These are phyloP conservation scores for Mycena olivaceomarginata DNA, from an alignment of 768 basidiomycete genomes.

Conservation along the genomic window DNA sequence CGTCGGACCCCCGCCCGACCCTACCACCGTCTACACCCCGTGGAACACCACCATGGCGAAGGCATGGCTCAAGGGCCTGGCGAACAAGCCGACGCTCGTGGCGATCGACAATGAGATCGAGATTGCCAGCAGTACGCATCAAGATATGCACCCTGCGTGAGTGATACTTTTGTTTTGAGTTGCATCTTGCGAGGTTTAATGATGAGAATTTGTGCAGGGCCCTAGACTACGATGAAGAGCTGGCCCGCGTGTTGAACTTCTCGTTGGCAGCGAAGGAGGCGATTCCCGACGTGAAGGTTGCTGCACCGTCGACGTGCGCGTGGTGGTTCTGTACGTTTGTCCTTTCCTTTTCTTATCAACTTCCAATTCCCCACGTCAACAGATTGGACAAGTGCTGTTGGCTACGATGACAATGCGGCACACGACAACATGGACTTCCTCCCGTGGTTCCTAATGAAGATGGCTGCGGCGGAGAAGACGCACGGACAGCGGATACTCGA, in stretches of 20 bases:
- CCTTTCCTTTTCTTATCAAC: not conserved
- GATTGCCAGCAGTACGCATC: constrained; percentile 45
- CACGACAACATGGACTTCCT: constrained; percentile 73
- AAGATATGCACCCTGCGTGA: not conserved
- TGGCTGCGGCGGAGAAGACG: constrained; percentile 60
- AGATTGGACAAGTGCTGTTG: constrained; percentile 74
- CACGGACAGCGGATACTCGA: constrained; percentile 68
- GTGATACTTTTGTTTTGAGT: not conserved
- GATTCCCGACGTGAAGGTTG: constrained; percentile 40
- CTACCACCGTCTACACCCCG: constrained; percentile 61
- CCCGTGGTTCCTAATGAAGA: constrained; percentile 73
- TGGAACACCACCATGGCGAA: constrained; percentile 69
- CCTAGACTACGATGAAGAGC: constrained; percentile 42
- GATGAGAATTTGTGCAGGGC: too few relatives aligned
- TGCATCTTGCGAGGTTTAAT: too few relatives aligned
- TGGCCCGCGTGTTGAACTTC: constrained; percentile 65
- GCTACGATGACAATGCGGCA: constrained; percentile 68
- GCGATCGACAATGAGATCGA: constrained; percentile 76
- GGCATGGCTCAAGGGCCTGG: constrained; percentile 66
- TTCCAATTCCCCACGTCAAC: not conserved
- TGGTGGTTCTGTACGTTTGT: constrained; percentile 44
- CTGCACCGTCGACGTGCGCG: constrained; percentile 43
- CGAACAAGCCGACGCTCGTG: constrained; percentile 68
- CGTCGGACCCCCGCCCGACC: constrained; percentile 61
- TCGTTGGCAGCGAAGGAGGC: constrained; percentile 50